A percentile compares a stretch with the other conserved stretches of the same genome.
These are phyloP conservation scores for Amoebophrya sp. DNA, from an alignment of 169 alveolate genomes.

Conservation along the genomic window DNA sequence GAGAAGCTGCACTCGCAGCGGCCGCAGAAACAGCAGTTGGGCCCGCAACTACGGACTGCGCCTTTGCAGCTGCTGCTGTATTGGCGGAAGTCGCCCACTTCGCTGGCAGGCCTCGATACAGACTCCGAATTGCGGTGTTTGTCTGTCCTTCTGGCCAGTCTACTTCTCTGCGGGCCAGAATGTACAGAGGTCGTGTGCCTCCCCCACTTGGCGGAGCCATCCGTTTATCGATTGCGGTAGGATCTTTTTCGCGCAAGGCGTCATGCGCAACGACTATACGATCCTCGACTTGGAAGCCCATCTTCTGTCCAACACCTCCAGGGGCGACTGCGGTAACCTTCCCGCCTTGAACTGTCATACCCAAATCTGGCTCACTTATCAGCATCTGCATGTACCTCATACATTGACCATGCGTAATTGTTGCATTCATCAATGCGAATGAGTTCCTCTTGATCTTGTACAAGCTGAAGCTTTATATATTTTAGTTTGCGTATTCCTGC, in stretches of 20 bases:
- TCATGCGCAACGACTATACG: background rate
- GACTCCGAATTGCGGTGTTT: too few species aligned
- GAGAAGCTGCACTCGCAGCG: too few species aligned
- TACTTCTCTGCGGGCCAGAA: background rate
- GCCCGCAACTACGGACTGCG: too few species aligned
- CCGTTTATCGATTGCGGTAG: background rate
- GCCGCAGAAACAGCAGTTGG: too few species aligned
- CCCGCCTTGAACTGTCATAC: background rate
- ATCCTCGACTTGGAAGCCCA: background rate
- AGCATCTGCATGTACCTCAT: background rate
- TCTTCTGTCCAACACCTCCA: background rate
- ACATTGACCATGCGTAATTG: too few species aligned
- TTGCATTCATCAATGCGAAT: too few species aligned
- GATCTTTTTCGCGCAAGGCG: background rate
- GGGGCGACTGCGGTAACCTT: background rate
- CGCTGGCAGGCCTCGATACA: too few species aligned
- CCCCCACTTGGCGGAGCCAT: background rate
- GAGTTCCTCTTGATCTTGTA: too few species aligned
- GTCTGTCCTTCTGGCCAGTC: background rate
- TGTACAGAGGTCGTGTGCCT: background rate
- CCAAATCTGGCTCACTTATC: background rate
- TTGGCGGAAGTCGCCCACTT: too few species aligned
- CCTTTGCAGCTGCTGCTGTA: too few species aligned
- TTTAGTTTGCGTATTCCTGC: too few species aligned
- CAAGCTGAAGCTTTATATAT: too few species aligned